Evolutionary conservation across 2,329 filamentous ascomycete genomes (phyloP), one percentile per base, ranked within the genome.

Genomic region (Teratosphaeria epicoccoides): DNA sequence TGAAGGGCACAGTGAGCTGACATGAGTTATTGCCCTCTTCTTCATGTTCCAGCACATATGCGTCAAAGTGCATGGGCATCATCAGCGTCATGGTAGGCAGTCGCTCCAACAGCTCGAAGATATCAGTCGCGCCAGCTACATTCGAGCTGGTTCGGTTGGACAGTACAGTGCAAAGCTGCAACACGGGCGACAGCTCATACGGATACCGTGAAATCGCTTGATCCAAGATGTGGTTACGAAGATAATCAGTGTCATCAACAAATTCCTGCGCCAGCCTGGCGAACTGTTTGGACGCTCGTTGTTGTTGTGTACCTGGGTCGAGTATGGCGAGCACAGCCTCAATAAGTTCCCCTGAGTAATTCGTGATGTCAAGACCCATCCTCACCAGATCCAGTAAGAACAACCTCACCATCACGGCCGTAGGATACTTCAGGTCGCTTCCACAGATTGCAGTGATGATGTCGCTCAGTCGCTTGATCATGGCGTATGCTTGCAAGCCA

Each of bases 11-110:
- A 1, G 76, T 72, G 3, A 96, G 77, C 54, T 80, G 76, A 54
- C 96, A 86, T 17, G 81, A 81, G 60, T 94, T 93, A 24, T 81
- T 82, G 58, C 93, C 90, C 53, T 93, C 87, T 57, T 95, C 88
- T 68, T 96, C 90, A 49, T 86, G 82, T 37, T 85, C 82, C 11
- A 90, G 81, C 55, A 84, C 80, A 60, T 94, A 96, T 29, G 79
- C 80, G 43, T 78, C 77, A 65, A 95, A 95, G 26, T 78, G 70
- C 0, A 77, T 70, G 0, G 87, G 84, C n/a, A 95, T 76, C 11
- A 78, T 74, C 58, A 94, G 84, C 24, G 91, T 95, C 50, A 96
- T 80, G 6, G 80, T 84, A 1, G 81, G 78, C 50, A 89, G 84
- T 52, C 76, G 77, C 52, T 83, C 79, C 11, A 96, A 73, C 51